Base-by-base conservation (phyloP, 208 protist genomes). In the Borovskyia barvae region DNA sequence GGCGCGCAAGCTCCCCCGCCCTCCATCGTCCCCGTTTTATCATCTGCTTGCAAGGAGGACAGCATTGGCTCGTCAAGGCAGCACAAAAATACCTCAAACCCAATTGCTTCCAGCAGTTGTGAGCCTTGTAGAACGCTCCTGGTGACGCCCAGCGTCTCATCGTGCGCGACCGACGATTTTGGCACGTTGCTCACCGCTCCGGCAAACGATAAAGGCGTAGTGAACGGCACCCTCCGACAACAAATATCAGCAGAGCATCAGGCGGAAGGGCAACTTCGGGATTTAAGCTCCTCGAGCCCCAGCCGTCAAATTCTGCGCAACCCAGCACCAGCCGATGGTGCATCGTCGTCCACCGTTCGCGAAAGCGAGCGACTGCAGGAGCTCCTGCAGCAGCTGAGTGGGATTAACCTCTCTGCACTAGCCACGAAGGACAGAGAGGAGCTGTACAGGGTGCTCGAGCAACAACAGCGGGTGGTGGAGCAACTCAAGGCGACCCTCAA, bases 381-480 rank as follows among this genome's bases (percentile, higher is more conserved):
- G 11, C 56, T 67, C 3, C 36, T 62, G 2, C 14, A 46, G 8
- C 56, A 46, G 2, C 37, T 62, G 11, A 17, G 46, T 6, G 32
- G 28, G 26, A 26, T 51, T 14, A 50, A 19, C 8, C 6, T 64
- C 0, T 40, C 11, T 5, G 61, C 50, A 29, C n/a, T 62, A 11
- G 48, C 33, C 19, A 48, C 32, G 19, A 67, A 63, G 15, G 58
- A 70, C 20, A 55, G 43, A 5, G 42, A 47, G 17, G 47, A 61
- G 25, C 68, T 87, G 33, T 32, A 71, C 6, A 40, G 40, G 17
- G 65, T 73, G 3, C 48, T 88, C 11, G 51, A 66, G 35, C 36
- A 63, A 37, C 81, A 88, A 64, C 66, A 87, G 37, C 33, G 45
- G 17, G 25, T 80, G 19, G 77, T 87, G 49, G 39, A 63, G 53